These are phyloP conservation scores for Diaporthe helianthi DNA, from an alignment of 2,329 filamentous ascomycete genomes.

Conservation along the genomic window DNA sequence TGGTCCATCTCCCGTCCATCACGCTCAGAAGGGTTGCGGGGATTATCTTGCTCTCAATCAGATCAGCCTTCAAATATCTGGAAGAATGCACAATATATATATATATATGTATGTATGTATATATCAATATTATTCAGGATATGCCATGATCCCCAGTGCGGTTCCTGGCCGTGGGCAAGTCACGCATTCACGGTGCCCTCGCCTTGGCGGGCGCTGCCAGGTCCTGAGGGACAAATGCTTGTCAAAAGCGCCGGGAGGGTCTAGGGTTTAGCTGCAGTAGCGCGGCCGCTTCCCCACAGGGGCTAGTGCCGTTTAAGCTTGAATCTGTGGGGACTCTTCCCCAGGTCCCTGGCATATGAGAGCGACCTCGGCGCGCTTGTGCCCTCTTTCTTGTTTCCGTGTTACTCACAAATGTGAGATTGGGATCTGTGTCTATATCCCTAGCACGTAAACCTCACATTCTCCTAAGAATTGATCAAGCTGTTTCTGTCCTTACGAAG, in stretches of 20 bases:
- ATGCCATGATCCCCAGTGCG: background rate
- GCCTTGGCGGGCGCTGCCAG: background rate
- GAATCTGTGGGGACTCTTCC: conserved; percentile 17
- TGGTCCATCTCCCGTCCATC: background rate
- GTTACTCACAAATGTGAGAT: background rate
- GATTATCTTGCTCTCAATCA: background rate
- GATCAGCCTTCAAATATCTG: too few relatives aligned
- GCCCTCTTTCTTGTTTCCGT: background rate
- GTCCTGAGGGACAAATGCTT: too few relatives aligned
- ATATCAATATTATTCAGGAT: background rate
- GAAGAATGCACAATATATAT: too few relatives aligned
- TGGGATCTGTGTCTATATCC: too few relatives aligned
- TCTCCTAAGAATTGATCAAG: background rate
- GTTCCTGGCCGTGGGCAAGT: background rate
- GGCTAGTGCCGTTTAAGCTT: conserved; percentile 3
- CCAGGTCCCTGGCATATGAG: conserved; percentile 4
- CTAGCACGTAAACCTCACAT: too few relatives aligned
- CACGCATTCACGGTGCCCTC: background rate
- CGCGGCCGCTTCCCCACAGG: conserved; percentile 16
- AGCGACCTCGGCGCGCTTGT: conserved; percentile 10
- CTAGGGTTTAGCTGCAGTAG: conserved; percentile 25
- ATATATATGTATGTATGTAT: too few relatives aligned
- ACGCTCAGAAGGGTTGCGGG: background rate
- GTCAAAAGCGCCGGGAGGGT: background rate
- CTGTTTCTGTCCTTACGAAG: background rate